Evolutionary conservation across 768 basidiomycete genomes (phyloP).

Genomic region (Suillus subalutaceus): DNA sequence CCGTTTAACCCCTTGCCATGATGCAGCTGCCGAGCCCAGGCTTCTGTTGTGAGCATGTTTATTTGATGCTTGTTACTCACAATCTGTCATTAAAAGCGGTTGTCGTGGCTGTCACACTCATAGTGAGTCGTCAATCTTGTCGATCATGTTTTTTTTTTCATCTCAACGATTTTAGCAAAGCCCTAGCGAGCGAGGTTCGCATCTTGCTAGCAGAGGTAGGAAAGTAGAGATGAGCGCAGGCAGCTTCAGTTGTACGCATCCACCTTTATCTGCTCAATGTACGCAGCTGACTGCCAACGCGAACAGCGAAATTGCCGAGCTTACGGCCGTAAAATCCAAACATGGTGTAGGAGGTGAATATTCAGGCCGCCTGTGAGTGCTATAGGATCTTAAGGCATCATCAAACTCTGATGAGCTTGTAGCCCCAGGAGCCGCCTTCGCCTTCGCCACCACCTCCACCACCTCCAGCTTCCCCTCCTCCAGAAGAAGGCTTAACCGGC

Average conservation of each 20-base stretch:
- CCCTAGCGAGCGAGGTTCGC: constrained; percentile 62
- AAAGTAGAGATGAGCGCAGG: constrained; percentile 58
- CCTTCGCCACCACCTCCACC: constrained; percentile 29
- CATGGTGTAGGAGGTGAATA: constrained; percentile 81
- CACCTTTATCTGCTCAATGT: not conserved
- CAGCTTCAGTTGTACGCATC: constrained; percentile 55
- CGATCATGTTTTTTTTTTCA: constrained; percentile 18
- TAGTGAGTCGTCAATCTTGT: too few species aligned
- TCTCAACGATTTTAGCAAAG: constrained; percentile 64
- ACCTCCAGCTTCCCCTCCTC: constrained; percentile 45
- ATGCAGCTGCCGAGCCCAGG: too few species aligned
- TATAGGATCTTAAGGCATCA: not conserved
- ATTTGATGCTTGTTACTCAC: too few species aligned
- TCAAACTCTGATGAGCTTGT: constrained; percentile 12
- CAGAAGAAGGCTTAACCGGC: constrained; percentile 47
- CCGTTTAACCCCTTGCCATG: too few species aligned
- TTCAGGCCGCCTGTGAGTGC: constrained; percentile 55
- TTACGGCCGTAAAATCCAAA: constrained; percentile 83
- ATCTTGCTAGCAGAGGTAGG: constrained; percentile 63
- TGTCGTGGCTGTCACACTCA: too few species aligned
- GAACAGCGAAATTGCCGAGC: constrained; percentile 77
- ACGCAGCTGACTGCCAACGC: not conserved
- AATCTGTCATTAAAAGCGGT: too few species aligned
- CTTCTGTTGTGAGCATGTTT: too few species aligned
- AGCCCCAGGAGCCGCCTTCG: constrained; percentile 39